Evolutionary conservation across 805 yeast genomes (phyloP), one percentile per base, ranked within the genome.

Genomic region (Metschnikowia picachoensis): DNA sequence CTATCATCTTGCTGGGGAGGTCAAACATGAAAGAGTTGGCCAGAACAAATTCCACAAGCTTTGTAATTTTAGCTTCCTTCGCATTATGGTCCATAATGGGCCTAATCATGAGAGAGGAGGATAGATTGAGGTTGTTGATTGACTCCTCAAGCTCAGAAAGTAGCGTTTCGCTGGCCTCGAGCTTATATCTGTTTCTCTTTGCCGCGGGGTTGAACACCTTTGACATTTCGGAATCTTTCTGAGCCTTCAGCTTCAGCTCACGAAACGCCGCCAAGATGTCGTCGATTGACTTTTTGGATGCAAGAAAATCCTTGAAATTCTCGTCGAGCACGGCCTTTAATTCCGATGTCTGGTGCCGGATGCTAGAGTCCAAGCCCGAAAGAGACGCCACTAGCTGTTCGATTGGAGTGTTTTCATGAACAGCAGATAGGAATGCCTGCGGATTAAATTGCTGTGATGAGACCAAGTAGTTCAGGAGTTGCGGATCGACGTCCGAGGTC

Each of bases 241-340:
- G 74, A 4, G 68, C 63, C 35, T 52, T 51, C 6, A 72, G 62
- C 52, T 68, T 69, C 60, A 53, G 65, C 20, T 53, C 50, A 46
- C 64, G 64, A 53, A 71, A 72, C 8, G 60, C 60, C 13, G 52
- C 57, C 50, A 72, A 56, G 3, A 65, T 60, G n/a, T 63, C 64
- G 50, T 72, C 77, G n/a, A 72, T 69, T 5, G 68, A 56, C 38
- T 58, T 56, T 44, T 72, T 72, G 50, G 72, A 66, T 43, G 66
- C 57, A 41, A 72, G 57, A 41, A 72, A 69, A 40, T 59, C 59
- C 27, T 60, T 52, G 50, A 61, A 72, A 46, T 72, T 70, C 30
- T 62, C 65, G 46, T 69, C 66, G 6, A 72, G 61, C 9, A 65
- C 72, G 2, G 59, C 52, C 47, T 68, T 68, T 50, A 72, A 60